Percentiles rank a stretch among this genome's conserved stretches.
Conservation (phyloP, 2,329 filamentous ascomycete species). For the Colletotrichum eleusines region DNA sequence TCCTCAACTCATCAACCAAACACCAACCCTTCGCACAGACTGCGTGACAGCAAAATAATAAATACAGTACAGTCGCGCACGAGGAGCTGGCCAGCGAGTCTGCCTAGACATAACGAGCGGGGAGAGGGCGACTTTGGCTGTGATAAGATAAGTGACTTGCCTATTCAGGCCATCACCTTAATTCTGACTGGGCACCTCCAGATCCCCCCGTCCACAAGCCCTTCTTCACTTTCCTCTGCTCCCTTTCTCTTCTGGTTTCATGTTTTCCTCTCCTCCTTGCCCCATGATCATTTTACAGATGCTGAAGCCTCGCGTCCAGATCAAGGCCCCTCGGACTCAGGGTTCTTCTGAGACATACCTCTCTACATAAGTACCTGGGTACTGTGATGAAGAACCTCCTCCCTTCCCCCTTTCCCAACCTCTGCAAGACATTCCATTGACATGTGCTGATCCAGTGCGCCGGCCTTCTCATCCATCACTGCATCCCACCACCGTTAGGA, state of each 20-base stretch:
- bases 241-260: not conserved
- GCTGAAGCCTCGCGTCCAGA: not conserved
- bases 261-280: not conserved
- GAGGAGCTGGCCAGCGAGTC: not conserved
- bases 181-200: conserved; percentile 33
- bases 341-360: conserved; percentile 33
- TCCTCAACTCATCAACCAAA: no score
- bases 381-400: not conserved
- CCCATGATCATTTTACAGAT: not conserved
- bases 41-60: no score
- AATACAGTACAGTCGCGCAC: not conserved
- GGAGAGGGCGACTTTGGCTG: conserved; percentile 1
- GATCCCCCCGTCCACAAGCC: not conserved
- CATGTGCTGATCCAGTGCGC: conserved; percentile 23
- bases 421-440: conserved; percentile 30
- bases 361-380: conserved; percentile 20
- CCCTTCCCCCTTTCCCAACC: conserved; percentile 24
- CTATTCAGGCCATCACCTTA: conserved; percentile 37
- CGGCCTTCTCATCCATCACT: conserved; percentile 1
- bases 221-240: not conserved
- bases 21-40: no score
- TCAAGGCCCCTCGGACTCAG: conserved; percentile 1
- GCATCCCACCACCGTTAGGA: conserved; percentile 17
- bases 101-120: conserved; percentile 2
- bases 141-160: conserved; percentile 41